phyloP scores from a whole-genome alignment of 106 monocot genomes.

The Apostasia shenzhenica region DNA sequence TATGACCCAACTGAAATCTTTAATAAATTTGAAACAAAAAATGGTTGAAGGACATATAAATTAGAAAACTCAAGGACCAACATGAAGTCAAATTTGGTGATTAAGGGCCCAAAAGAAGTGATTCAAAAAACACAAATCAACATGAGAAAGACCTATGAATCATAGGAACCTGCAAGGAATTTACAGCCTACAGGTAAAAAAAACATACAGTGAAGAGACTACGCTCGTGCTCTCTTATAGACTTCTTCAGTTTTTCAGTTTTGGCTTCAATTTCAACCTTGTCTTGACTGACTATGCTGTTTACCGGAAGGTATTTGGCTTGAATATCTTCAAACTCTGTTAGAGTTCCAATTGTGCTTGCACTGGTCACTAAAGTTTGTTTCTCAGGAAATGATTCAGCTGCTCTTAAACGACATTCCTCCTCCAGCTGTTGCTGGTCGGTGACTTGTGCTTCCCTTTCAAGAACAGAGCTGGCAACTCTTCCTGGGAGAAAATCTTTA shows the following conservation, averaged over 20 bases:
- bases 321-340: conserved; percentile 59
- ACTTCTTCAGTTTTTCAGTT: conserved; percentile 50
- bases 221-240: conserved; percentile 54
- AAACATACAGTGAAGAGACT: conserved; percentile 58
- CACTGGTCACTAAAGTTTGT: conserved; percentile 5
- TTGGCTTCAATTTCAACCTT: conserved; percentile 52
- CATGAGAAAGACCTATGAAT: too few species aligned
- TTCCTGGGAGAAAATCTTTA: conserved; percentile 73
- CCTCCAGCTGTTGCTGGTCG: conserved; percentile 54
- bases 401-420: conserved; percentile 56
- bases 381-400: conserved; percentile 8
- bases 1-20: too few species aligned
- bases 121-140: too few species aligned
- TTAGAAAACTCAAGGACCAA: too few species aligned
- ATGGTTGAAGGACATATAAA: too few species aligned
- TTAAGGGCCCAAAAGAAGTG: too few species aligned
- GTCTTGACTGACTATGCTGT: conserved; percentile 3
- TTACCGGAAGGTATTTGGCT: conserved; percentile 15
- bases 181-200: neutral
- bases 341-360: conserved; percentile 40
- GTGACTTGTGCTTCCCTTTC: conserved; percentile 57
- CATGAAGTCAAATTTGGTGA: too few species aligned
- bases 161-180: neutral
- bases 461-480: conserved; percentile 46
- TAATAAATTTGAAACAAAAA: too few species aligned